A percentile compares a stretch with the other conserved stretches of the same genome.
These are phyloP conservation scores for Xylariales sp. DNA, from an alignment of 2,329 filamentous ascomycete genomes.

Conservation along the genomic window DNA sequence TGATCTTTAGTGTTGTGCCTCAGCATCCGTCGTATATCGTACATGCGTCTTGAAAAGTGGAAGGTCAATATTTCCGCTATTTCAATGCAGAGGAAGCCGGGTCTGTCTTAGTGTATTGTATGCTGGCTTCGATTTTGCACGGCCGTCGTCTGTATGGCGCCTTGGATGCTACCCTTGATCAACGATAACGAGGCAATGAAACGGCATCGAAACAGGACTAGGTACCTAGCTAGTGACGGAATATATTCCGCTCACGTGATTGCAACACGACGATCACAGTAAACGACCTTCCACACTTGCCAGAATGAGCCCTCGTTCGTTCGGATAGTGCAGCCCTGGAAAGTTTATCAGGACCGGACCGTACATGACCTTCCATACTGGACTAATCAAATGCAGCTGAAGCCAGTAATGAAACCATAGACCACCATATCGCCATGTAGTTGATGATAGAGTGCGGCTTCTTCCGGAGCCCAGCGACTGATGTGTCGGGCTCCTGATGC, in stretches of 20 bases:
- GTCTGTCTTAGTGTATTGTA: too few species aligned
- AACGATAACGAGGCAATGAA: too few species aligned
- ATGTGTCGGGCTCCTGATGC: neutral
- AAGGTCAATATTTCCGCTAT: too few species aligned
- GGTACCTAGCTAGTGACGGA: conserved; percentile 11
- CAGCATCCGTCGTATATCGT: too few species aligned
- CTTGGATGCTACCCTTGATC: too few species aligned
- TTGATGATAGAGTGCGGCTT: conserved; percentile 9
- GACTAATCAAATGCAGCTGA: conserved; percentile 7
- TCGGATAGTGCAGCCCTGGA: conserved; percentile 4
- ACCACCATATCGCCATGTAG: neutral
- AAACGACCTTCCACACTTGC: conserved; percentile 30
- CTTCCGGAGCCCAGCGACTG: conserved; percentile 2
- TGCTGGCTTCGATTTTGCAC: too few species aligned
- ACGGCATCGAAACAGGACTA: too few species aligned
- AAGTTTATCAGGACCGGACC: neutral
- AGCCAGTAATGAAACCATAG: neutral
- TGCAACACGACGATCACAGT: conserved; percentile 5
- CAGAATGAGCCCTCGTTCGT: neutral
- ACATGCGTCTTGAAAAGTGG: too few species aligned
- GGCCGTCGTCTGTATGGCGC: too few species aligned
- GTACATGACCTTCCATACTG: conserved; percentile 22
- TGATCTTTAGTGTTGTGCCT: too few species aligned
- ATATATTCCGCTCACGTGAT: conserved; percentile 29
- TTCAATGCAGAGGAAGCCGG: too few species aligned